Percentiles rank a stretch among this genome's conserved stretches.
These are phyloP conservation scores for Leccinum subrobustum DNA, from an alignment of 1,284 basidiomycete species.

Conservation along the genomic window DNA sequence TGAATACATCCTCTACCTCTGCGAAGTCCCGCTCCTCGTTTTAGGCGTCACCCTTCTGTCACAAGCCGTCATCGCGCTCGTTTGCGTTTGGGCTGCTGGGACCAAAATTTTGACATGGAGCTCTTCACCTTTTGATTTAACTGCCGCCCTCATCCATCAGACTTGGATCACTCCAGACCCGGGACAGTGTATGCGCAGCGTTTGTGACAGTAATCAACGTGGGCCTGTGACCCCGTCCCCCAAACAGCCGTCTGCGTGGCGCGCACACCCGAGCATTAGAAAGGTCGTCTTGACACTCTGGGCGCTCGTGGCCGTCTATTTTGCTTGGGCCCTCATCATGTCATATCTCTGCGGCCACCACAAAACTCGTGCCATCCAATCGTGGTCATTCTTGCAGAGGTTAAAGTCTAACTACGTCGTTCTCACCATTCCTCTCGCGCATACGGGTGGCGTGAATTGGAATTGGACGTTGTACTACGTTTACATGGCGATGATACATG, in stretches of 20 bases:
- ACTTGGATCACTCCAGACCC: slow-evolving; percentile 15
- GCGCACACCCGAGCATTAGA: slow-evolving; percentile 6
- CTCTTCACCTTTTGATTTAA: slow-evolving; percentile 17
- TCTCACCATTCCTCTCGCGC: slow-evolving; percentile 23
- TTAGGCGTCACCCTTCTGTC: slow-evolving; percentile 15
- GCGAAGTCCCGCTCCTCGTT: no score
- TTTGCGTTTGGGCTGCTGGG: slow-evolving; percentile 7
- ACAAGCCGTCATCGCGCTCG: slow-evolving; percentile 29
- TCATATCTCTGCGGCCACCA: slow-evolving; percentile 6
- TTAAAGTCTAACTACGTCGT: slow-evolving; percentile 13
- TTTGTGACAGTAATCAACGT: no score
- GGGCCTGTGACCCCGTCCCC: no score
- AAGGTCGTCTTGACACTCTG: slow-evolving; percentile 23
- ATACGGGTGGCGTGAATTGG: slow-evolving; percentile 17
- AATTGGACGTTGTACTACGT: slow-evolving; percentile 30
- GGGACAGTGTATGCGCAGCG: no score
- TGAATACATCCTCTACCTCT: no score
- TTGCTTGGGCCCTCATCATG: slow-evolving; percentile 26
- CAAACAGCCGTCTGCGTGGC: no score
- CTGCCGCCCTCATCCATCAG: slow-evolving; percentile 31
- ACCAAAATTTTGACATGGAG: neutral
- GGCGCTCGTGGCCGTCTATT: slow-evolving; percentile 19
- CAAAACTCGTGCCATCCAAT: slow-evolving; percentile 9
- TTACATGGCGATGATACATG: slow-evolving; percentile 25
- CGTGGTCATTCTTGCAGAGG: slow-evolving; percentile 27